Percentiles rank a stretch among this genome's conserved stretches.
phyloP scores from a whole-genome alignment of 768 basidiomycete species.

The Termitomyces heimii region DNA sequence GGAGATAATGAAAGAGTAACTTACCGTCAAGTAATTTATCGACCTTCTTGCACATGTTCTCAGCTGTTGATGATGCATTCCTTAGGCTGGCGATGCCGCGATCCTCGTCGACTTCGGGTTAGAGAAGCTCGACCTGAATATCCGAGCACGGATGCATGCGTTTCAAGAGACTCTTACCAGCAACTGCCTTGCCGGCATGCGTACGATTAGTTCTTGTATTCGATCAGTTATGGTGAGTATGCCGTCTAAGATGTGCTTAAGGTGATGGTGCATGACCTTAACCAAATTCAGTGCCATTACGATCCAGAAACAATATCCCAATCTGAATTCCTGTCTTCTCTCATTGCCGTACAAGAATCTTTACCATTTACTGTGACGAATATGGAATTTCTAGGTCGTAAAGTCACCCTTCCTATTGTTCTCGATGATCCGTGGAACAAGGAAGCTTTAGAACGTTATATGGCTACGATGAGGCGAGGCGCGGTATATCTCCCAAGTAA shows the following conservation, averaged over 20 bases:
- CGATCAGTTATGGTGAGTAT: conserved; percentile 51
- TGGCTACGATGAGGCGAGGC: conserved; percentile 43
- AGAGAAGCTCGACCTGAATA: conserved; percentile 44
- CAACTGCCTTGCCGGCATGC: conserved; percentile 27
- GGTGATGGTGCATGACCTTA: background rate
- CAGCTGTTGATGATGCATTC: background rate
- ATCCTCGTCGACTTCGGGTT: conserved; percentile 60
- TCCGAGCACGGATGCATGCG: conserved; percentile 54
- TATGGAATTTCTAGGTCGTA: conserved; percentile 43
- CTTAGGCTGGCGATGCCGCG: conserved; percentile 55
- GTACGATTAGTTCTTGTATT: conserved; percentile 44
- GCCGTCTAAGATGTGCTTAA: conserved; percentile 45
- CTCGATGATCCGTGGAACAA: conserved; percentile 55
- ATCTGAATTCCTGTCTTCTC: conserved; percentile 29
- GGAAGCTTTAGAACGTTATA: conserved; percentile 54
- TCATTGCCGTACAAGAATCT: conserved; percentile 30
- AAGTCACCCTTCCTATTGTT: conserved; percentile 55
- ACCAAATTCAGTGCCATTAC: conserved; percentile 21
- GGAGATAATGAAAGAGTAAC: conserved; percentile 23
- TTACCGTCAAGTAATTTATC: conserved; percentile 44
- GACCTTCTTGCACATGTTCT: background rate
- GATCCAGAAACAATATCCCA: conserved; percentile 39
- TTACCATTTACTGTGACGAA: conserved; percentile 34
- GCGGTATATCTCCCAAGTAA: conserved; percentile 69
- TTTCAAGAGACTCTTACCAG: conserved; percentile 36